A percentile compares a stretch with the other conserved stretches of the same genome.
Conservation (phyloP, 441 rosid genomes). For the Monsonia emarginata region DNA sequence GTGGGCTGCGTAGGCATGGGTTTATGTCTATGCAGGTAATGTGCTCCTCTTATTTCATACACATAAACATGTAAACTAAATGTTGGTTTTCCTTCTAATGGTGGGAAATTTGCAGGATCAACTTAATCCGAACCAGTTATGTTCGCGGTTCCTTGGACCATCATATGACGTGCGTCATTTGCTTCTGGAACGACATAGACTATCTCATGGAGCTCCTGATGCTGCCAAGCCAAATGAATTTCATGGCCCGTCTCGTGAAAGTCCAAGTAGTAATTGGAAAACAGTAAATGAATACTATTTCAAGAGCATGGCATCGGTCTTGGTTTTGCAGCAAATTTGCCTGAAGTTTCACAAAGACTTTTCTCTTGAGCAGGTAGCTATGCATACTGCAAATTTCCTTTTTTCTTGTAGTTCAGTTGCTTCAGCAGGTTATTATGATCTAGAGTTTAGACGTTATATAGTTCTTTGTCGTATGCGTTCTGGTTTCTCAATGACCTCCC, state of each 20-base stretch:
- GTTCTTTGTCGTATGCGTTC: too few relatives aligned
- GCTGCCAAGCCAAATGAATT: constrained; percentile 22
- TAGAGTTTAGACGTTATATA: too few relatives aligned
- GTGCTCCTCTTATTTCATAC: not conserved
- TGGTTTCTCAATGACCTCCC: not conserved
- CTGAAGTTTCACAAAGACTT: constrained; percentile 66
- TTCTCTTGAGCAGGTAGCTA: constrained; percentile 60
- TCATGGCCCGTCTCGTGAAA: constrained; percentile 28
- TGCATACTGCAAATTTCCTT: not conserved
- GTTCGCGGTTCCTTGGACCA: constrained; percentile 61
- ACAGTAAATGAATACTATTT: constrained; percentile 59
- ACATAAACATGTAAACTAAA: constrained; percentile 1
- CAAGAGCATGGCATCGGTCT: constrained; percentile 72
- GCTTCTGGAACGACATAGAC: constrained; percentile 37
- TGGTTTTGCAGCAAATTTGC: constrained; percentile 51
- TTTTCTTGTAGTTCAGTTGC: not conserved
- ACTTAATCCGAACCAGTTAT: constrained; percentile 37
- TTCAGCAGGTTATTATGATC: not conserved
- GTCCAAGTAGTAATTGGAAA: constrained; percentile 48
- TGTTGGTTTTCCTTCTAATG: constrained; percentile 12
- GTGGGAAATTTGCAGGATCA: constrained; percentile 28
- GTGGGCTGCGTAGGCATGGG: constrained; percentile 76
- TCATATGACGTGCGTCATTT: constrained; percentile 61
- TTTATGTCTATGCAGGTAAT: constrained; percentile 55
- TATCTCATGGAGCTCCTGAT: constrained; percentile 22